phyloP scores from a whole-genome alignment of 1,284 basidiomycete genomes.

The Puccinia horiana region DNA sequence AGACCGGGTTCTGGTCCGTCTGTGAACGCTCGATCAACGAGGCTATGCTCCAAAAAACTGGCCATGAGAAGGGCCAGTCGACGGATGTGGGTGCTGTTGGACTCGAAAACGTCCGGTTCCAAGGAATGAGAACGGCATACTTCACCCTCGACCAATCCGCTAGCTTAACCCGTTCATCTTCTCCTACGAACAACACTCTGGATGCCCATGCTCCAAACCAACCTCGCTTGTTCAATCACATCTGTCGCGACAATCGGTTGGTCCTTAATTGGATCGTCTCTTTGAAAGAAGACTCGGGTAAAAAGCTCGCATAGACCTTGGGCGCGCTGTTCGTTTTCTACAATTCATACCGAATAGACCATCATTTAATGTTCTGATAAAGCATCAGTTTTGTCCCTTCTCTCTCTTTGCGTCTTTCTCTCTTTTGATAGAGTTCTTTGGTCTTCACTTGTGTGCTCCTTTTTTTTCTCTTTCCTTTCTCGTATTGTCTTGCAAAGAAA shows the following conservation, averaged over 20 bases:
- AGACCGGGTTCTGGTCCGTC: conserved; percentile 84
- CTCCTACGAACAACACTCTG: too few relatives aligned
- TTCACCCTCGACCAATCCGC: conserved; percentile 89
- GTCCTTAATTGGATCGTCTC: conserved; percentile 91
- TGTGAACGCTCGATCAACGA: conserved; percentile 70
- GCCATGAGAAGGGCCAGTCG: background rate
- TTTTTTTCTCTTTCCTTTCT: too few relatives aligned
- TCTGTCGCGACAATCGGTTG: conserved; percentile 65
- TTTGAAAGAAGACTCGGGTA: conserved; percentile 93
- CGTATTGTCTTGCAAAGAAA: too few relatives aligned
- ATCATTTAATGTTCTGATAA: background rate
- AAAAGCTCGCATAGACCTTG: conserved; percentile 56
- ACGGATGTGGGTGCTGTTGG: conserved; percentile 64
- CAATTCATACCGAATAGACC: background rate
- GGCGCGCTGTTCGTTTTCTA: background rate
- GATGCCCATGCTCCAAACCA: conserved; percentile 61
- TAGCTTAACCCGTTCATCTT: conserved; percentile 62
- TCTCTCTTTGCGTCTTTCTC: too few relatives aligned
- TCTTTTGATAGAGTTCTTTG: too few relatives aligned
- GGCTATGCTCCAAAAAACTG: conserved; percentile 64
- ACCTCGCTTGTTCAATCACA: background rate
- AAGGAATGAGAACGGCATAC: conserved; percentile 92
- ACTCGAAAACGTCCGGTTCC: conserved; percentile 91
- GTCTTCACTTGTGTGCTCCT: too few relatives aligned
- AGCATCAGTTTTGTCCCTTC: too few relatives aligned